phyloP scores from a whole-genome alignment of 1,284 basidiomycete genomes.

The Irpex sp. region DNA sequence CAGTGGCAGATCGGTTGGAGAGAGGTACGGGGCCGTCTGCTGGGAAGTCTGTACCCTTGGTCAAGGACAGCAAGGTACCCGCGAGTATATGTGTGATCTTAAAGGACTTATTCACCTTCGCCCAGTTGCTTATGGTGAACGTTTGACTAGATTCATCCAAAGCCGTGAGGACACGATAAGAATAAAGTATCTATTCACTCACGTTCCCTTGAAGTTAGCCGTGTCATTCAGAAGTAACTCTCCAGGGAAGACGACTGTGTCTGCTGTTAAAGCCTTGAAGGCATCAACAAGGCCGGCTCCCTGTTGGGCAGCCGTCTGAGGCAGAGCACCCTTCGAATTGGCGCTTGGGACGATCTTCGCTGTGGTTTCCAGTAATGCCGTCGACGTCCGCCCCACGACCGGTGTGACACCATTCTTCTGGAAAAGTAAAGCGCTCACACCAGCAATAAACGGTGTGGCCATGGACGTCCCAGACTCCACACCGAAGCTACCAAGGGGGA shows the following conservation, averaged over 20 bases:
- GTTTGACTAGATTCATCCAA: constrained; percentile 31
- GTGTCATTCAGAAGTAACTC: constrained; percentile 70
- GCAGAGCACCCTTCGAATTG: constrained; percentile 41
- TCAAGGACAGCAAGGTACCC: constrained; percentile 45
- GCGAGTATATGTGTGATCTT: constrained; percentile 47
- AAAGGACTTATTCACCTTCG: constrained; percentile 34
- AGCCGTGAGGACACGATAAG: background rate
- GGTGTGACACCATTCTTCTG: constrained; percentile 43
- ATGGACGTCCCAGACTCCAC: constrained; percentile 40
- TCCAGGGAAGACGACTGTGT: constrained; percentile 50
- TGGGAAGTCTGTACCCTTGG: constrained; percentile 34
- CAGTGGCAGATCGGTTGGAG: constrained; percentile 34
- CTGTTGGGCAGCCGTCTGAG: constrained; percentile 57
- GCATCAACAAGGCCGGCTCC: constrained; percentile 66
- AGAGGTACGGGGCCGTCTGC: constrained; percentile 47
- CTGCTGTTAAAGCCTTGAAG: constrained; percentile 53
- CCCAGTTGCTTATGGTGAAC: constrained; percentile 45
- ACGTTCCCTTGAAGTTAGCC: constrained; percentile 43
- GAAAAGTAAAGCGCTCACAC: constrained; percentile 59
- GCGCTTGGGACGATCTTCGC: constrained; percentile 43
- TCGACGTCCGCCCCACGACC: constrained; percentile 34
- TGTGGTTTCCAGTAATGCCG: constrained; percentile 56
- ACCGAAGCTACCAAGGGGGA: constrained; percentile 37
- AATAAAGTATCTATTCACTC: constrained; percentile 20
- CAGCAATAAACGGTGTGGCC: constrained; percentile 55